Conservation (phyloP, 176 grass and related monocot genomes). For the Cenchrus americanus region DNA sequence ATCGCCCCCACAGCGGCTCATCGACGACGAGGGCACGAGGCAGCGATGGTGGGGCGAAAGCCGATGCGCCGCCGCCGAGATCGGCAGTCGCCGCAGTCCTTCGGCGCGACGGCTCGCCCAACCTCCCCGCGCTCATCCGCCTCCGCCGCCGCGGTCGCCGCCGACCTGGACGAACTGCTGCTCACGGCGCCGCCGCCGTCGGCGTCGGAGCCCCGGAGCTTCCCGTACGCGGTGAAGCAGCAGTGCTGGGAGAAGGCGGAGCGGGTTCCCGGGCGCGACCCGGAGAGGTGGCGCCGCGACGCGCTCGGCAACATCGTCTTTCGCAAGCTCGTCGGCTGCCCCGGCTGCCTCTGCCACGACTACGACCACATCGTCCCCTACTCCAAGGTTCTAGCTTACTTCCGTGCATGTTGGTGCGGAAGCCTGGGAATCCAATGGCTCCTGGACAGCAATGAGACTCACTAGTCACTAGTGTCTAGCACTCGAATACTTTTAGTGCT, state of each 20-base stretch:
- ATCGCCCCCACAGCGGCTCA: slow-evolving; percentile 8
- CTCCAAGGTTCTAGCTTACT: slow-evolving; percentile 62
- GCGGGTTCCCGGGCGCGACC: slow-evolving; percentile 65
- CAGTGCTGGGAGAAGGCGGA: slow-evolving; percentile 99
- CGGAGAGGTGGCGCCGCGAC: slow-evolving; percentile 96
- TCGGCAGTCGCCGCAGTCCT: slow-evolving; percentile 15
- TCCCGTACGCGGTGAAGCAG: slow-evolving; percentile 80
- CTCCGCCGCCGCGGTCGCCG: slow-evolving; percentile 35
- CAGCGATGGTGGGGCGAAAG: slow-evolving; percentile 56
- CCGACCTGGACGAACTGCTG: slow-evolving; percentile 51
- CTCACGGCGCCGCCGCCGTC: slow-evolving; percentile 45
- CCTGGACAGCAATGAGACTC: not conserved
- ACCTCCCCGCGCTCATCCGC: slow-evolving; percentile 48
- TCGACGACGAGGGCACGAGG: not conserved
- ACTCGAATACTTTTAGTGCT: slow-evolving; percentile 1
- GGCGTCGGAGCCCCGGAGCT: slow-evolving; percentile 73
- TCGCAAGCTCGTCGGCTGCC: slow-evolving; percentile 93
- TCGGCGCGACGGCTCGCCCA: slow-evolving; percentile 49
- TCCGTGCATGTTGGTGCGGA: not conserved
- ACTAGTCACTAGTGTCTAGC: not conserved
- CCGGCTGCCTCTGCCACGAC: slow-evolving; percentile 97
- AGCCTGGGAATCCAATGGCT: slow-evolving; percentile 10
- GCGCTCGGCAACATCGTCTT: slow-evolving; percentile 89
- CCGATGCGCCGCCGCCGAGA: slow-evolving; percentile 56
- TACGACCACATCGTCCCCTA: slow-evolving; percentile 94